phyloP scores from a whole-genome alignment of 2,329 filamentous ascomycete species.

The Zarea fungicola region DNA sequence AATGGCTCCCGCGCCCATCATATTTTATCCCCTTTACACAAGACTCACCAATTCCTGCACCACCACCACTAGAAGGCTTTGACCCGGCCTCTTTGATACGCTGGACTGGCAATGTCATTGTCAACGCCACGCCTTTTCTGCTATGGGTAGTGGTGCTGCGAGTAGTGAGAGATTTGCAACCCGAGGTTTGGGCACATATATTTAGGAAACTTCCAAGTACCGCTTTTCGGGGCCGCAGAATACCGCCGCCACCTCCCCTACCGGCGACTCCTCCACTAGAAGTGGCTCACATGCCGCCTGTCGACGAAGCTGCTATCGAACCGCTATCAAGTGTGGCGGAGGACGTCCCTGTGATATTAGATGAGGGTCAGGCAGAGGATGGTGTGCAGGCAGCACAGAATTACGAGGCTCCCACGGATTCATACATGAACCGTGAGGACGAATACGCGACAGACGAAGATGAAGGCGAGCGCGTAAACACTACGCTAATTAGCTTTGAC shows the following conservation, averaged over 20 bases:
- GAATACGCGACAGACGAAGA: constrained; percentile 54
- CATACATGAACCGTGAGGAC: constrained; percentile 33
- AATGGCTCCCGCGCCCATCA: constrained; percentile 37
- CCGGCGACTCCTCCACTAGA: constrained; percentile 17
- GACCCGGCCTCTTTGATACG: constrained; percentile 31
- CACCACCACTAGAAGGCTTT: constrained; percentile 36
- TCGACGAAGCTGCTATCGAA: constrained; percentile 16
- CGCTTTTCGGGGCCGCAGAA: constrained; percentile 23
- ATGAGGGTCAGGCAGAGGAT: constrained; percentile 22
- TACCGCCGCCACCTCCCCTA: constrained; percentile 18
- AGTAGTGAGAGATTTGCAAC: constrained; percentile 31
- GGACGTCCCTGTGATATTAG: constrained; percentile 14
- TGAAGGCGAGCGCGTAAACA: constrained; percentile 48
- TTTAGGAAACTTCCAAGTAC: constrained; percentile 37
- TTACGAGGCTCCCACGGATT: not conserved
- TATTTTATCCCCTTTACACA: constrained; percentile 53
- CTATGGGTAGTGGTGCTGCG: constrained; percentile 40
- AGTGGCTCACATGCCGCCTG: constrained; percentile 14
- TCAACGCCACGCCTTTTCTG: constrained; percentile 43
- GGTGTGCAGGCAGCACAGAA: constrained; percentile 16
- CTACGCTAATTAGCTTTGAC: constrained; percentile 56
- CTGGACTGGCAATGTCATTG: constrained; percentile 38
- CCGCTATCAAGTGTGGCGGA: constrained; percentile 15
- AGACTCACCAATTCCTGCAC: constrained; percentile 44
- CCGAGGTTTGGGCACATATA: constrained; percentile 34